Conservation (phyloP, 2,329 filamentous ascomycete genomes). For the Keithomyces neogunnii region DNA sequence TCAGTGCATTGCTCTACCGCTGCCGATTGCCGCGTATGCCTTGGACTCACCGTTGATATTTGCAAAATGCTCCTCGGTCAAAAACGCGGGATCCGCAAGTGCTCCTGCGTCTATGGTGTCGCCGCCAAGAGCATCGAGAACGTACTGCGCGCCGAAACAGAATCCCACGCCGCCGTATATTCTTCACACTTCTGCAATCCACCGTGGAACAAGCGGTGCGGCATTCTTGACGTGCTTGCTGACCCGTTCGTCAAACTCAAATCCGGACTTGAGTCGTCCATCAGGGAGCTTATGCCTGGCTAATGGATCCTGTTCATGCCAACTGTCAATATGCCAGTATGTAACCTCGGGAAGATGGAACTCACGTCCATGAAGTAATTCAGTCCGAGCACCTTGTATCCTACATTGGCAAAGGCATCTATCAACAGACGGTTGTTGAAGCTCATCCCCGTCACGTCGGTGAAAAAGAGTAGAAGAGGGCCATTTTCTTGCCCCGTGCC, state of each 20-base stretch:
- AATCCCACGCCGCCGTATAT: conserved; percentile 29
- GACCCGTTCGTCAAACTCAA: conserved; percentile 41
- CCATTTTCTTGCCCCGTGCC: conserved; percentile 26
- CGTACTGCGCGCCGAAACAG: conserved; percentile 35
- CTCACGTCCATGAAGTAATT: conserved; percentile 36
- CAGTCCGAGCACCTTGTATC: conserved; percentile 31
- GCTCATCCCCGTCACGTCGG: conserved; percentile 36
- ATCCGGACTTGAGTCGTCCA: conserved; percentile 22
- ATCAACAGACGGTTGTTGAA: conserved; percentile 34
- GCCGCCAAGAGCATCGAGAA: conserved; percentile 30
- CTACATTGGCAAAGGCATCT: conserved; percentile 36
- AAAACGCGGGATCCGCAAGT: conserved; percentile 41
- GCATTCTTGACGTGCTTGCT: conserved; percentile 35
- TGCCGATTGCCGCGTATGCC: no score
- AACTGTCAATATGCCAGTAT: not conserved
- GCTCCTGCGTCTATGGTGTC: conserved; percentile 32
- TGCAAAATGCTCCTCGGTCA: conserved; percentile 37
- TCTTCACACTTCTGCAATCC: conserved; percentile 29
- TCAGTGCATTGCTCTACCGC: not conserved
- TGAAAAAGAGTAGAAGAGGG: conserved; percentile 35
- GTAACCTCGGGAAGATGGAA: conserved; percentile 1
- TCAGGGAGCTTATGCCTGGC: conserved; percentile 26
- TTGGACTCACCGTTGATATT: conserved; percentile 24
- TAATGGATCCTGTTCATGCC: conserved; percentile 28
- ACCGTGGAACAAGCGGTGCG: conserved; percentile 31